Evolutionary conservation across 2,329 filamentous ascomycete genomes (phyloP).

Genomic region (Phialemoniopsis sp.): DNA sequence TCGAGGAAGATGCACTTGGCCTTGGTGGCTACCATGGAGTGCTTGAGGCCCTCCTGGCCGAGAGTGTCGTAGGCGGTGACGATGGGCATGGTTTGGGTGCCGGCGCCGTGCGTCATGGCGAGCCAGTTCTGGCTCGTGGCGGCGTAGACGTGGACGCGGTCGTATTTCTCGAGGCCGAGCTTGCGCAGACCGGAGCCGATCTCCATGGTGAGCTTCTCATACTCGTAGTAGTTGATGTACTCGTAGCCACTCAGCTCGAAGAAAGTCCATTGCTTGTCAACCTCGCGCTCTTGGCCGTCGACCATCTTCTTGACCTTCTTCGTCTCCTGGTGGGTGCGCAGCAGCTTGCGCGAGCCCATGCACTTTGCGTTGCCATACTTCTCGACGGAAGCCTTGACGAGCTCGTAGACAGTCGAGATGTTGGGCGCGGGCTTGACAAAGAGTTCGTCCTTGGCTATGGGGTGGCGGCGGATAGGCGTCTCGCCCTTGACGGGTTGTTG

Average conservation of each 20-base stretch:
- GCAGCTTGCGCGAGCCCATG: constrained; percentile 66
- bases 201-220: constrained; percentile 64
- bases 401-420: constrained; percentile 71
- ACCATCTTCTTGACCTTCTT: constrained; percentile 89
- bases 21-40: constrained; percentile 69
- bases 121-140: constrained; percentile 61
- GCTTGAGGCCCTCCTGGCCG: constrained; percentile 69
- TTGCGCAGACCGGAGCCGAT: constrained; percentile 68
- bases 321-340: constrained; percentile 75
- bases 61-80: constrained; percentile 83
- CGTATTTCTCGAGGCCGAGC: constrained; percentile 64
- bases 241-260: constrained; percentile 79
- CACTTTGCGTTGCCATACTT: constrained; percentile 63
- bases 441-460: constrained; percentile 57
- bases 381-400: constrained; percentile 63
- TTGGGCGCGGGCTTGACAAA: constrained; percentile 56
- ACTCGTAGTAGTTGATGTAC: constrained; percentile 75
- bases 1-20: constrained; percentile 73
- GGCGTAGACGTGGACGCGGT: constrained; percentile 76
- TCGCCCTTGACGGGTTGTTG: constrained; percentile 64
- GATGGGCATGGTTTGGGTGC: constrained; percentile 76
- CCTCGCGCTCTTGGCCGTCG: constrained; percentile 72
- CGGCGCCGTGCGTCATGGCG: constrained; percentile 43
- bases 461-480: constrained; percentile 69
- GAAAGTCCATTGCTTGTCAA: constrained; percentile 85